These are phyloP conservation scores for Prunus mira DNA, from an alignment of 306 rosid species.

Conservation along the genomic window DNA sequence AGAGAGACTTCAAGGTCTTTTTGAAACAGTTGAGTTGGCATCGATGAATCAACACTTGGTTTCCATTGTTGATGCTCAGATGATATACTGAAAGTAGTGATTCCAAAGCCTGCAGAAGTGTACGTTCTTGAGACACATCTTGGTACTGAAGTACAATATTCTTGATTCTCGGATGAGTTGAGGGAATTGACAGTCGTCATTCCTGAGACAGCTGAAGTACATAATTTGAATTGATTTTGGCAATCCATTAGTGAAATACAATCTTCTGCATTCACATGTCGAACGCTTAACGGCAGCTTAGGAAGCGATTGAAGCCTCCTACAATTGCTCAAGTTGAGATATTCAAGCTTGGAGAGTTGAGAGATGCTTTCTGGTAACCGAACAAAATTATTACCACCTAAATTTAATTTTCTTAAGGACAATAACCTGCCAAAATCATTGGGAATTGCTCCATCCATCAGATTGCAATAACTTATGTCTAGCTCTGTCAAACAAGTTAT, in stretches of 20 bases:
- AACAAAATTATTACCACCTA: conserved; percentile 12
- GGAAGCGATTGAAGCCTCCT: conserved; percentile 3
- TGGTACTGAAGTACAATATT: neutral
- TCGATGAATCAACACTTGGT: neutral
- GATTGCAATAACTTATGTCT: conserved; percentile 14
- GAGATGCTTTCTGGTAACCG: conserved; percentile 7
- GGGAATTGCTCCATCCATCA: conserved; percentile 23
- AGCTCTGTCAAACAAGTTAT: conserved; percentile 6
- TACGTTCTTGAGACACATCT: neutral
- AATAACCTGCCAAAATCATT: conserved; percentile 12
- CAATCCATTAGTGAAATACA: conserved; percentile 11
- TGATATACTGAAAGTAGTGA: neutral
- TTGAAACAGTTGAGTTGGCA: neutral
- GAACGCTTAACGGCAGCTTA: conserved; percentile 13
- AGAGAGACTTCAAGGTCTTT: neutral
- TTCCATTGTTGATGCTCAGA: neutral
- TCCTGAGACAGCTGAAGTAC: neutral
- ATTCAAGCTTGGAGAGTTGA: conserved; percentile 13
- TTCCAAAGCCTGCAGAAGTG: neutral
- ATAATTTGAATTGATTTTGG: neutral
- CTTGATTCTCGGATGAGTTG: neutral
- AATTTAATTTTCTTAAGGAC: neutral
- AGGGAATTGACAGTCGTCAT: neutral
- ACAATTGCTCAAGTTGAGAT: conserved; percentile 15
- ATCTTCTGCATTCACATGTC: neutral